These are phyloP conservation scores for Diaporthe eres DNA, from an alignment of 2,329 filamentous ascomycete species.

Conservation along the genomic window DNA sequence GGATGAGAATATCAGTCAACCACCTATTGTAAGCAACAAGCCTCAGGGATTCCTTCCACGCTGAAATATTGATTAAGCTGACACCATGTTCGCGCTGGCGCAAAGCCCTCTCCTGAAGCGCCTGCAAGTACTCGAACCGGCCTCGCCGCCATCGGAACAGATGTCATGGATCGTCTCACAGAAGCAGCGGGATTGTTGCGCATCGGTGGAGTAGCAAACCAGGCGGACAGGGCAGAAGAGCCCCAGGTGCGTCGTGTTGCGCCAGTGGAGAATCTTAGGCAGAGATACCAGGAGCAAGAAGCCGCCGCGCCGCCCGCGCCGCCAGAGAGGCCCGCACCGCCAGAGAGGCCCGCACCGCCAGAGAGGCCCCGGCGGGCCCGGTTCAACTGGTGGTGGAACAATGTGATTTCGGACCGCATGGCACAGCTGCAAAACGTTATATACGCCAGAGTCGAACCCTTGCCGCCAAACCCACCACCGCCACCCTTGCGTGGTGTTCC, in stretches of 20 bases:
- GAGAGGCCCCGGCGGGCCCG: neutral
- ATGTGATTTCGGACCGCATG: neutral
- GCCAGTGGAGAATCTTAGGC: neutral
- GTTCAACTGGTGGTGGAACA: neutral
- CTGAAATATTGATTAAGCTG: neutral
- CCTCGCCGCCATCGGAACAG: neutral
- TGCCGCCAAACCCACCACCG: neutral
- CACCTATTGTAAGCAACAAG: neutral
- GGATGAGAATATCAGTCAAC: neutral
- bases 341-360: neutral
- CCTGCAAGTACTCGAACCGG: neutral
- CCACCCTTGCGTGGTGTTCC: neutral
- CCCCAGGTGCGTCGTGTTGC: neutral
- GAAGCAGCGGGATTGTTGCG: neutral
- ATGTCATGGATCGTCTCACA: constrained; percentile 6
- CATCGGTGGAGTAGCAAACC: neutral
- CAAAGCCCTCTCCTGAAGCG: neutral
- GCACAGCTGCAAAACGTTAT: neutral
- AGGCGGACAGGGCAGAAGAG: neutral
- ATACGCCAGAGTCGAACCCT: neutral
- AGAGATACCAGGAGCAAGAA: constrained; percentile 2
- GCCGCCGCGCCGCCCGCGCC: neutral
- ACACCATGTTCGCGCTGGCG: neutral
- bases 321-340: neutral
- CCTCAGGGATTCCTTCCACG: neutral